Evolutionary conservation across 140 eudicot genomes (phyloP).

Genomic region (Oenanthe javanica): DNA sequence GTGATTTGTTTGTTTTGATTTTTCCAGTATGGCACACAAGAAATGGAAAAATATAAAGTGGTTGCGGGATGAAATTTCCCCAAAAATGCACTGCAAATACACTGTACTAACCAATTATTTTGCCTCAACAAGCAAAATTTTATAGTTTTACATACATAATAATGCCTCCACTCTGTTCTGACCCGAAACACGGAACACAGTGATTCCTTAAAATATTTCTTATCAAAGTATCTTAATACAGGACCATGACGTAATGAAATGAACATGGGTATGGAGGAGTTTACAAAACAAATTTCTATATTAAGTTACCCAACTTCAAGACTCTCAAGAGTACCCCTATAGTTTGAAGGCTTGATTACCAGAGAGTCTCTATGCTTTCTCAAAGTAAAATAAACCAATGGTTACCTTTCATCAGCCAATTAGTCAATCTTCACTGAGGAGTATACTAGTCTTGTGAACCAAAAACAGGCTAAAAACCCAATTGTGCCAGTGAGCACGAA

Average conservation of each 20-base stretch:
- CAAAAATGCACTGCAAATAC: not conserved
- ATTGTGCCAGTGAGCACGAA: slow-evolving; percentile 63
- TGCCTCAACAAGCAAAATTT: not conserved
- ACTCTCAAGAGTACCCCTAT: not conserved
- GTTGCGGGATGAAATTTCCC: not conserved
- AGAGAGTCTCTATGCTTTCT: not conserved
- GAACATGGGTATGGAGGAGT: not conserved
- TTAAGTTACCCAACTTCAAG: slow-evolving; percentile 7
- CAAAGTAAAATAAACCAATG: not conserved
- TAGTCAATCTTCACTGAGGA: slow-evolving; percentile 70
- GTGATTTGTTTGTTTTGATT: not conserved
- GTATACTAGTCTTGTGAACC: slow-evolving; percentile 67
- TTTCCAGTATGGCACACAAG: not conserved
- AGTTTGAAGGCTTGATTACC: slow-evolving; percentile 7
- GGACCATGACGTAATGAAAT: not conserved
- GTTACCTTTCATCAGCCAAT: slow-evolving; percentile 5
- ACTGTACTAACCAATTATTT: not conserved
- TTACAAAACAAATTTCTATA: slow-evolving; percentile 11
- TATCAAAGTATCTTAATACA: not conserved
- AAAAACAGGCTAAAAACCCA: slow-evolving; percentile 64
- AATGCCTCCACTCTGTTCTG: not conserved
- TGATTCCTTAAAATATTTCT: not conserved
- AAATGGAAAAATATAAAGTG: not conserved
- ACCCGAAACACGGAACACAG: not conserved
- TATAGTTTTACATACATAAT: not conserved